These are phyloP conservation scores for Immersiporthe knoxdaviesiana DNA, from an alignment of 2,329 filamentous ascomycete species.

Conservation along the genomic window DNA sequence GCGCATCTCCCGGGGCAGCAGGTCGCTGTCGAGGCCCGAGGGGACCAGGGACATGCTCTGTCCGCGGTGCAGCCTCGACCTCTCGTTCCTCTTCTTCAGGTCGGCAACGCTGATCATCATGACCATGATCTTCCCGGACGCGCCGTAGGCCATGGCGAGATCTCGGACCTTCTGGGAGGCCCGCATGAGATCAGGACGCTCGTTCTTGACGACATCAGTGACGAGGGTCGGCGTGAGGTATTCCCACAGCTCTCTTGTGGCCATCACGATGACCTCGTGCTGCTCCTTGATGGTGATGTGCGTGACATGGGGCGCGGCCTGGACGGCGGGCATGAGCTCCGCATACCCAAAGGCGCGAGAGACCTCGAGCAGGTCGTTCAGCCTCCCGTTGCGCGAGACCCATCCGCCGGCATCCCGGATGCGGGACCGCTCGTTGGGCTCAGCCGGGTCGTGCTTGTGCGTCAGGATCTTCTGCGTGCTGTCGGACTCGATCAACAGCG, in stretches of 20 bases:
- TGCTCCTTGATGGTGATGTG: conserved; percentile 80
- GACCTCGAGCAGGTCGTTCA: conserved; percentile 90
- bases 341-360: conserved; percentile 95
- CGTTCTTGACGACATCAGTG: conserved; percentile 86
- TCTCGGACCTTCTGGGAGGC: conserved; percentile 94
- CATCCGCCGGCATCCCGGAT: conserved; percentile 95
- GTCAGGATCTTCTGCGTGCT: conserved; percentile 83
- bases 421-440: conserved; percentile 78
- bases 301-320: conserved; percentile 83
- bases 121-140: conserved; percentile 95
- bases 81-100: conserved; percentile 79
- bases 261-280: conserved; percentile 91
- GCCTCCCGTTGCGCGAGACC: conserved; percentile 89
- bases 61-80: conserved; percentile 72
- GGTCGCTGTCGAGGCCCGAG: conserved; percentile 71
- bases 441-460: conserved; percentile 89
- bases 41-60: conserved; percentile 86
- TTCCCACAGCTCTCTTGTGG: conserved; percentile 93
- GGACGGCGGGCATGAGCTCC: conserved; percentile 87
- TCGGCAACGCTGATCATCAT: conserved; percentile 97
- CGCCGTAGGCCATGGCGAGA: conserved; percentile 92
- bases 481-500: conserved; percentile 91
- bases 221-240: conserved; percentile 88
- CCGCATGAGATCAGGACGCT: conserved; percentile 88
- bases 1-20: conserved; percentile 67